Evolutionary conservation across 306 rosid species (phyloP).

Genomic region (Aeschynomene evenia): DNA sequence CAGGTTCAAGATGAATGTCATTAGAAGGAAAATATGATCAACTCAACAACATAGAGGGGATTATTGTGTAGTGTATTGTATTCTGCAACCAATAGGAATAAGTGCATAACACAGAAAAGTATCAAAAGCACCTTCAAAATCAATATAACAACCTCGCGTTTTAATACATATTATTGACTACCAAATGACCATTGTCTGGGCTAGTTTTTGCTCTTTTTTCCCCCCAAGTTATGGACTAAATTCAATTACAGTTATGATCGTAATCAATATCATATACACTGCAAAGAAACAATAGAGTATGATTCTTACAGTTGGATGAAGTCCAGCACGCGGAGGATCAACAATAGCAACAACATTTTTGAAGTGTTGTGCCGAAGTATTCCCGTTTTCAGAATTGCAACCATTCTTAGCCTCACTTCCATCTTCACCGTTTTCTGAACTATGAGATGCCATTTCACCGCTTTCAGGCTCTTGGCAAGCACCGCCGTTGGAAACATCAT

Average conservation of each 20-base stretch:
- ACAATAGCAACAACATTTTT: conserved; percentile 89
- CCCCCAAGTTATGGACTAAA: neutral
- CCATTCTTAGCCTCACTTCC: conserved; percentile 37
- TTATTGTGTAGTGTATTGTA: neutral
- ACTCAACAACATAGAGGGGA: neutral
- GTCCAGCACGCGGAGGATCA: conserved; percentile 96
- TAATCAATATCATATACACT: conserved; percentile 1
- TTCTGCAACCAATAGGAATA: conserved; percentile 14
- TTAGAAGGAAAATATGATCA: neutral
- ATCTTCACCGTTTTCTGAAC: conserved; percentile 49
- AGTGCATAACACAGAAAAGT: neutral
- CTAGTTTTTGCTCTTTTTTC: neutral
- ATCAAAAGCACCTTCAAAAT: neutral
- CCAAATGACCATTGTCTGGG: neutral
- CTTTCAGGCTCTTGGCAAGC: conserved; percentile 44
- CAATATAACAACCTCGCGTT: neutral
- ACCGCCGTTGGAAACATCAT: conserved; percentile 35
- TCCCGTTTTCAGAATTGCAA: conserved; percentile 47
- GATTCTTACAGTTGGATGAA: conserved; percentile 88
- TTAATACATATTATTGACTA: neutral
- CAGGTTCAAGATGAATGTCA: neutral
- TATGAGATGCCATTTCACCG: conserved; percentile 34
- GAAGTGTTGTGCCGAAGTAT: conserved; percentile 45
- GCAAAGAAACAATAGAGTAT: neutral
- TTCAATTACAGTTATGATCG: neutral